These are phyloP conservation scores for Plasmodium vinckei DNA, from an alignment of 169 alveolate genomes.

Conservation along the genomic window DNA sequence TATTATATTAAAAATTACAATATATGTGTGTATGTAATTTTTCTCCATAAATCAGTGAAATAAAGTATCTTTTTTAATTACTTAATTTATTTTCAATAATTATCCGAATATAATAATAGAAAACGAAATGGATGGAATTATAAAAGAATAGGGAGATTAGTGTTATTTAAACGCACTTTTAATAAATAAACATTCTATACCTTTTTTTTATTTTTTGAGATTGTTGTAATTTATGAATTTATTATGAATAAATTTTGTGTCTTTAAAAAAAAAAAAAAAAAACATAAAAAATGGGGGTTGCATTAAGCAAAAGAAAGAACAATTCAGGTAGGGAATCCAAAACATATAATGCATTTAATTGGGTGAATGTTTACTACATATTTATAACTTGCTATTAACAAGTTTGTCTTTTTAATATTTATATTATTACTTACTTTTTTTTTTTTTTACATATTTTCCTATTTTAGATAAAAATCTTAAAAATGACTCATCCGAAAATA, in stretches of 20 bases:
- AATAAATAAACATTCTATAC: not conserved
- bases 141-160: not conserved
- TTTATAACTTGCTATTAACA: not conserved
- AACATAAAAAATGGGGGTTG: conserved; percentile 58
- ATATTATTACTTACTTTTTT: not conserved
- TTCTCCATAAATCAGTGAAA: no score
- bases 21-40: no score
- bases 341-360: no score
- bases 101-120: no score
- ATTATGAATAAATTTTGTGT: conserved; percentile 43
- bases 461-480: conserved; percentile 39
- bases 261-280: conserved; percentile 43
- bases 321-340: conserved; percentile 18
- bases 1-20: no score
- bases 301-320: conserved; percentile 60
- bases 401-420: not conserved
- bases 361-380: no score
- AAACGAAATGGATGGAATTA: no score
- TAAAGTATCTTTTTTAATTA: no score
- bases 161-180: not conserved
- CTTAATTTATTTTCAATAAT: no score
- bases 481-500: conserved; percentile 54
- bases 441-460: conserved; percentile 3
- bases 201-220: conserved; percentile 4
- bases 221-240: conserved; percentile 16